These are phyloP conservation scores for Serendipita sp. DNA, from an alignment of 768 basidiomycete species.

Conservation along the genomic window DNA sequence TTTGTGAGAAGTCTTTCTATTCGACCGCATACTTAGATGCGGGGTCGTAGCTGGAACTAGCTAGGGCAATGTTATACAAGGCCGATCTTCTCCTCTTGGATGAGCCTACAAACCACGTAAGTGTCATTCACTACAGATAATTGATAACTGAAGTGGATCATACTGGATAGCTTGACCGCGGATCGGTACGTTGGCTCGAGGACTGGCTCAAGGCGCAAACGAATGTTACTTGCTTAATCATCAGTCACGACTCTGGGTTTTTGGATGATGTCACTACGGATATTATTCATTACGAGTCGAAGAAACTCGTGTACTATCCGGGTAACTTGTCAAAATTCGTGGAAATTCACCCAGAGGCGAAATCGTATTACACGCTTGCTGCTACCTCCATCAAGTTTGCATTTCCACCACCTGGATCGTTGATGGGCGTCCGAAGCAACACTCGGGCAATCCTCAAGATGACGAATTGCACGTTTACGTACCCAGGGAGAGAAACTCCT, in stretches of 20 bases:
- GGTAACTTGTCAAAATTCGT: slow-evolving; percentile 89
- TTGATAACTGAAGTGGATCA: slow-evolving; percentile 8
- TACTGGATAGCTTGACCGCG: slow-evolving; percentile 46
- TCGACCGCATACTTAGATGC: background rate
- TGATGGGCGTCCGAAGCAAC: slow-evolving; percentile 94
- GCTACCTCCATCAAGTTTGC: slow-evolving; percentile 89
- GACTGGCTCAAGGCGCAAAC: slow-evolving; percentile 68
- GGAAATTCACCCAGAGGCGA: slow-evolving; percentile 78
- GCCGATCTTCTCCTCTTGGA: slow-evolving; percentile 62
- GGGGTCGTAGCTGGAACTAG: slow-evolving; percentile 52
- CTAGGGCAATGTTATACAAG: slow-evolving; percentile 92
- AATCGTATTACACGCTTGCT: slow-evolving; percentile 90
- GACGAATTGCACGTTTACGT: slow-evolving; percentile 81
- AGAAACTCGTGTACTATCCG: slow-evolving; percentile 91
- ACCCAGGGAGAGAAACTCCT: slow-evolving; percentile 67
- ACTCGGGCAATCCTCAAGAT: slow-evolving; percentile 94
- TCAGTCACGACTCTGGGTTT: slow-evolving; percentile 97
- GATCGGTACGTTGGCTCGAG: slow-evolving; percentile 86
- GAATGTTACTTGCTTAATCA: slow-evolving; percentile 77
- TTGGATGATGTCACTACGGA: slow-evolving; percentile 91
- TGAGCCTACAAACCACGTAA: slow-evolving; percentile 81
- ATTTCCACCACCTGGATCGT: slow-evolving; percentile 87
- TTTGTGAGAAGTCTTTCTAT: background rate
- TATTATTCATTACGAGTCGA: slow-evolving; percentile 91
- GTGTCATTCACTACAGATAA: slow-evolving; percentile 18